Evolutionary conservation across 139 green algal genomes (phyloP), one percentile per base, ranked within the genome.

Genomic region (Chlamydomonas schloesseri): DNA sequence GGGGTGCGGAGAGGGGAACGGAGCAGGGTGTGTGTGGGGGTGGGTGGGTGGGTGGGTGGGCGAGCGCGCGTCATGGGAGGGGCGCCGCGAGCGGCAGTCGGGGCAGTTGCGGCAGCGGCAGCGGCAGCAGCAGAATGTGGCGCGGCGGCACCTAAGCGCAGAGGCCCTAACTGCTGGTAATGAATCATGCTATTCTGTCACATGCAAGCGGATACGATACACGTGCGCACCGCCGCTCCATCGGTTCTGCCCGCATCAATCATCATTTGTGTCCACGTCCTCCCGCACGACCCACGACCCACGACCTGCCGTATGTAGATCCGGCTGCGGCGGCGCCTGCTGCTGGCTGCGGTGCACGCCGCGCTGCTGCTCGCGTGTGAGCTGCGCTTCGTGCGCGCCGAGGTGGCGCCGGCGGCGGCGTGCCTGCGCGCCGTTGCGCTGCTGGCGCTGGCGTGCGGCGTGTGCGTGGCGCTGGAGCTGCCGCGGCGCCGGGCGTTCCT

Each of bases 401-500:
- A 62, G 42, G 42, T 50, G 42, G 6, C 42, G 42, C 34, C 71
- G 26, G 33, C 58, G 58, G 31, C 31, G 3, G 42, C 29, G 46
- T 64, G n/a, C 9, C 37, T 83, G 42, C 37, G 37, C 23, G 60
- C 36, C 11, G 6, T 3, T 6, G 64, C 36, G 17, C 10, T 62
- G 62, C 37, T 83, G 29, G 18, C 46, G 18, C 13, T 47, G 29
- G 60, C 58, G 6, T 6, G 33, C 13, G 77, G 18, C 24, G 37
- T 62, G 62, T 62, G 36, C 14, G 17, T 73, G 62, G 62, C 13
- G 15, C 26, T 64, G 77, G 60, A 83, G 60, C 37, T 62, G 77
- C 62, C 77, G 3, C 29, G 77, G 37, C 77, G 77, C 29, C 73
- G 77, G 28, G 77, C 58, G 28, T 83, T 58, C 28, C 42, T 50